These are phyloP conservation scores for Inga leiocalycina DNA, from an alignment of 306 rosid species.

Conservation along the genomic window DNA sequence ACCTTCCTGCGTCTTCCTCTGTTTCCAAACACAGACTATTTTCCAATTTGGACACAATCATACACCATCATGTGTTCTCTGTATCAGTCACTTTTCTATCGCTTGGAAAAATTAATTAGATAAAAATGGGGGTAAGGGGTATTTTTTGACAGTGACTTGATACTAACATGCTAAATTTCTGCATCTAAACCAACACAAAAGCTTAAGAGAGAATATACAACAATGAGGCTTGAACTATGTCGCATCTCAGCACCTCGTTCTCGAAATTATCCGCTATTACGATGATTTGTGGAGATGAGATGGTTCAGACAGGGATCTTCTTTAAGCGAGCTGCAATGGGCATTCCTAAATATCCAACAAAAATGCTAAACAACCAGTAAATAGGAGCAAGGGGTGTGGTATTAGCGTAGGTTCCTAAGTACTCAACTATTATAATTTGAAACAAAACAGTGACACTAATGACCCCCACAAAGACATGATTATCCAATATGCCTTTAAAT, in stretches of 20 bases:
- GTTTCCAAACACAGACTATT: neutral
- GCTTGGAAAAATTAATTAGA: neutral
- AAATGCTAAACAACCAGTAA: conserved; percentile 73
- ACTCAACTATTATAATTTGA: conserved; percentile 84
- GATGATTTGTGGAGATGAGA: neutral
- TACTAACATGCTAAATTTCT: neutral
- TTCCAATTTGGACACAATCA: neutral
- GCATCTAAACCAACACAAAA: neutral
- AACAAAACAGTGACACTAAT: conserved; percentile 62
- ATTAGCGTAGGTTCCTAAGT: conserved; percentile 86
- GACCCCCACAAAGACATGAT: conserved; percentile 78
- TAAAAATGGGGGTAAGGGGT: neutral
- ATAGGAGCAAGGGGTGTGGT: conserved; percentile 69
- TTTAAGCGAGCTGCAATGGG: conserved; percentile 76
- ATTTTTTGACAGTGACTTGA: neutral
- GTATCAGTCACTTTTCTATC: neutral
- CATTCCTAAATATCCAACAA: conserved; percentile 74
- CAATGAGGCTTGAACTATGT: neutral
- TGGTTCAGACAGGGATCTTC: conserved; percentile 65
- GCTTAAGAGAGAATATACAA: neutral
- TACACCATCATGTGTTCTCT: neutral
- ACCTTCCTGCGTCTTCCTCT: neutral
- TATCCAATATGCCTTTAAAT: conserved; percentile 73
- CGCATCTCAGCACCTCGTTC: no score
- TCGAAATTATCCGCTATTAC: no score